Evolutionary conservation across 225 moss, liverwort and hornwort genomes (phyloP), one percentile per base, ranked within the genome.

Genomic region (Marchantia paleacea): DNA sequence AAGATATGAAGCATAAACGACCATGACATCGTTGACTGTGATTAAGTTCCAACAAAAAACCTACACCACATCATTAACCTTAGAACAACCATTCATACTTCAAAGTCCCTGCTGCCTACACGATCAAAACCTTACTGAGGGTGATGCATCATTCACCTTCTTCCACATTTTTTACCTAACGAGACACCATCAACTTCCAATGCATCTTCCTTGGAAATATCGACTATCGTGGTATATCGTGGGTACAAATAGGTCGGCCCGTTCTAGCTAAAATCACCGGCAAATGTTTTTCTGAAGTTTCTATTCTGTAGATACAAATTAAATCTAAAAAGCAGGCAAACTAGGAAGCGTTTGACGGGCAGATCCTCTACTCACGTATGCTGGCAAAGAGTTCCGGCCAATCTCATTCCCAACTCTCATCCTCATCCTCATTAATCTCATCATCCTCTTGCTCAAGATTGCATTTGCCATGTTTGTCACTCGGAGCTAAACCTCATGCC

Each of bases 341-440:
- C 50, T 15, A 8, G 65, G 69, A 79, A 62, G 29, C 69, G 47
- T 47, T 72, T 79, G 65, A 75, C 71, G 54, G 61, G 87, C 68
- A 78, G 79, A 58, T 83, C 68, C 83, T 71, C 80, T 69, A 80
- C 80, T 87, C 87, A 84, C 87, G 82, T 80, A 67, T 80, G 72
- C 75, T 72, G 72, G 61, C 53, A 86, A 74, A 22, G 78, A n/a
- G 83, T 63, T 83, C 78, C 81, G 78, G 81, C 81, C 79, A 74
- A 81, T 75, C 69, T 75, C 86, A 83, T 77, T 79, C 62, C 83
- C 83, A 81, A 81, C 79, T 75, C 86, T 86, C 86, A 86, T 86
- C 79, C 79, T 85, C 85, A 85, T 85, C 77, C 80, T 86, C 86
- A 78, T 82, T 61, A 86, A 48, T 82, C 79, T 86, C 86, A 81